A percentile compares a stretch with the other conserved stretches of the same genome.
These are phyloP conservation scores for Citrus australasica DNA, from an alignment of 345 rosid genomes.

Conservation along the genomic window DNA sequence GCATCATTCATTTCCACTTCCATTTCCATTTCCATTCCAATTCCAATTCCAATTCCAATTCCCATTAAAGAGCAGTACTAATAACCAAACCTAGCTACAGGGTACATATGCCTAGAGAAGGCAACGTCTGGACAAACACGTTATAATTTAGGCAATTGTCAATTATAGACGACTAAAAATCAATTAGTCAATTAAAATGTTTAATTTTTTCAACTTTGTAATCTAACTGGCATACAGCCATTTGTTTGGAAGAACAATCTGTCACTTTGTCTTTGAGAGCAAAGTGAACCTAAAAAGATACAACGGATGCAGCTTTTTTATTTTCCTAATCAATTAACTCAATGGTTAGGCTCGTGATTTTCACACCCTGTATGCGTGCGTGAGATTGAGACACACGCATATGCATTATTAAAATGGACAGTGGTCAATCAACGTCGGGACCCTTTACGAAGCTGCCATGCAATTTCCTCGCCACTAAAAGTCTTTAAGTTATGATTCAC, in stretches of 20 bases:
- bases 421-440: neutral
- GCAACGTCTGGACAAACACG: neutral
- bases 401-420: neutral
- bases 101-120: no score
- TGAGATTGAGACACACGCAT: neutral
- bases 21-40: neutral
- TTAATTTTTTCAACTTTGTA: no score
- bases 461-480: constrained; percentile 17
- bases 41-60: no score
- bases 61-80: no score
- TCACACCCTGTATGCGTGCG: neutral
- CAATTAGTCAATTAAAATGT: no score
- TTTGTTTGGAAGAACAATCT: no score
- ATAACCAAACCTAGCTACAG: neutral
- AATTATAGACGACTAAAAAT: no score
- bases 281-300: no score
- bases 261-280: no score
- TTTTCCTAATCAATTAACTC: neutral
- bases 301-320: no score
- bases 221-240: no score
- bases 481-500: neutral
- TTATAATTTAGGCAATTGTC: no score
- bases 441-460: constrained; percentile 34
- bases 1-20: neutral
- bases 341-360: neutral